A percentile compares a stretch with the other conserved stretches of the same genome.
phyloP scores from a whole-genome alignment of 768 basidiomycete genomes.

The Tephrocybe sp. region DNA sequence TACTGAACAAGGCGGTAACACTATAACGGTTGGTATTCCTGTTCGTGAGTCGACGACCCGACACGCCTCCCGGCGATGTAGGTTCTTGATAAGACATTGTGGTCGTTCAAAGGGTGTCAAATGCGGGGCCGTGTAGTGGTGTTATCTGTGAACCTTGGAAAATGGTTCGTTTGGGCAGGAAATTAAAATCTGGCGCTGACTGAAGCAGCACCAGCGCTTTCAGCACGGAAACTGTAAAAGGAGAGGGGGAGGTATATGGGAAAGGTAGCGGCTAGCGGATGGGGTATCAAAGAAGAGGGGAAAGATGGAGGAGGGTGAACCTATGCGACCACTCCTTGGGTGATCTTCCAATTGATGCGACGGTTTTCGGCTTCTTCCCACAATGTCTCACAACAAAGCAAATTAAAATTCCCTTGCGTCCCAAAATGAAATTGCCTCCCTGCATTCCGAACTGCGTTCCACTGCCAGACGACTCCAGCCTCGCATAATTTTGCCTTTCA shows the following conservation, averaged over 20 bases:
- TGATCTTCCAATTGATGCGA: conserved; percentile 17
- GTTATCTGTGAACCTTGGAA: conserved; percentile 15
- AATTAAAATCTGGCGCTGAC: conserved; percentile 17
- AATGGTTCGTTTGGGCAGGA: conserved; percentile 15
- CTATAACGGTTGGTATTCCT: conserved; percentile 95
- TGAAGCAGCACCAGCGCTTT: conserved; percentile 48
- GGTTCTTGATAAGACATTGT: conserved; percentile 66
- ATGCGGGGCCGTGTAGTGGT: conserved; percentile 19
- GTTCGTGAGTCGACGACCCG: conserved; percentile 79
- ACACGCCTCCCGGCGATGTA: conserved; percentile 63
- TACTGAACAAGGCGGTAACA: conserved; percentile 93
- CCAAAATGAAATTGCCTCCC: no score
- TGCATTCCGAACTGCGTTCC: no score
- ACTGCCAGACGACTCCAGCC: no score
- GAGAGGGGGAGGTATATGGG: conserved; percentile 22
- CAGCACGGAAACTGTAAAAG: conserved; percentile 28
- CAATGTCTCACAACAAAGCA: conserved; percentile 1
- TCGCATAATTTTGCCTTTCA: no score
- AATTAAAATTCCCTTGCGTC: no score
- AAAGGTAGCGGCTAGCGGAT: conserved; percentile 17
- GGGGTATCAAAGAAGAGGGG: conserved; percentile 37
- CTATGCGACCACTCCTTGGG: conserved; percentile 9
- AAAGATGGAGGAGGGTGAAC: conserved; percentile 16
- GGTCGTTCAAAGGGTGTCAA: conserved; percentile 27
- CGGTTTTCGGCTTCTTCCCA: conserved; percentile 22